Evolutionary conservation across 2,329 filamentous ascomycete species (phyloP).

Genomic region (Fusarium napiforme): DNA sequence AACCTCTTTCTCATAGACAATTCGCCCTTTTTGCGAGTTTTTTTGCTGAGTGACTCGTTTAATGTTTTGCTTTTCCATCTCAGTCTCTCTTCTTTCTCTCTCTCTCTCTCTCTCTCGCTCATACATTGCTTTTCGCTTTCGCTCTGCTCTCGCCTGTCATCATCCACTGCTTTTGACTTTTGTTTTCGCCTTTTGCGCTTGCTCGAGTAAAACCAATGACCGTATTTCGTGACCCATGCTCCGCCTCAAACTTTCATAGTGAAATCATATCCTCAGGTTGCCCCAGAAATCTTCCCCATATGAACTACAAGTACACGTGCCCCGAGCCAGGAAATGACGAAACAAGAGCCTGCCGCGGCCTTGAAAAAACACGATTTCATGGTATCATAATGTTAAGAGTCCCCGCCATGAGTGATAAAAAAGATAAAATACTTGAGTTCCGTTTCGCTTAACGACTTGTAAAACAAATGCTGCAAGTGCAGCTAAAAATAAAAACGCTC

Average conservation of each 20-base stretch:
- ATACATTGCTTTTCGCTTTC: conserved; percentile 15
- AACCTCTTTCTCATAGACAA: conserved; percentile 36
- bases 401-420: conserved; percentile 39
- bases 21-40: conserved; percentile 44
- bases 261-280: conserved; percentile 40
- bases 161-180: conserved; percentile 37
- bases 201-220: conserved; percentile 26
- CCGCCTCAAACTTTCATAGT: conserved; percentile 15
- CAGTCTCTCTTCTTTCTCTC: background rate
- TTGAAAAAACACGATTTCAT: conserved; percentile 42
- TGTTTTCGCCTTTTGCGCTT: conserved; percentile 30
- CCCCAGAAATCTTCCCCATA: conserved; percentile 39
- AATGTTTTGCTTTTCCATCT: conserved; percentile 26
- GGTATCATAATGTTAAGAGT: conserved; percentile 46
- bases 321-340: conserved; percentile 34
- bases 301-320: conserved; percentile 45
- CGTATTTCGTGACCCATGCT: conserved; percentile 19
- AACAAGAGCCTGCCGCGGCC: conserved; percentile 32
- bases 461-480: conserved; percentile 40
- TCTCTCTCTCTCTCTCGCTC: background rate
- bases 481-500: conserved; percentile 40
- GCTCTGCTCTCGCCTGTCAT: conserved; percentile 20
- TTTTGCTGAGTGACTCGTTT: conserved; percentile 36
- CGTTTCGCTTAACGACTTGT: conserved; percentile 33
- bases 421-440: conserved; percentile 26